A percentile compares a stretch with the other conserved stretches of the same genome.
Conservation (phyloP, 208 protist genomes). For the Tetramitus jugosus region DNA sequence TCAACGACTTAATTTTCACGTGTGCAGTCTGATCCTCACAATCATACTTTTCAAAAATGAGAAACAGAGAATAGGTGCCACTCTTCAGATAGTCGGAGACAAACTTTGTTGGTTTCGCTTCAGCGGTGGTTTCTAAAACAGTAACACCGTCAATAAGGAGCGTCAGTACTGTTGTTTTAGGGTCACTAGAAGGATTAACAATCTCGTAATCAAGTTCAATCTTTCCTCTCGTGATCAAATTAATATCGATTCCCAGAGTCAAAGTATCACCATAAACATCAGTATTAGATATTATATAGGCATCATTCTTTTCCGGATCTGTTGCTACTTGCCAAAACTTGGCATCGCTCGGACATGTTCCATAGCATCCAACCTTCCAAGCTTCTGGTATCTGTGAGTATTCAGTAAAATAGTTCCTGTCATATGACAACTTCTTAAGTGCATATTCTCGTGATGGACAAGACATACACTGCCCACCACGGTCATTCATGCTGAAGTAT, state of each 20-base stretch:
- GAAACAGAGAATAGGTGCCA: background rate
- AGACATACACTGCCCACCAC: background rate
- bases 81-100: background rate
- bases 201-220: conserved; percentile 2
- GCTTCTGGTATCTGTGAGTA: background rate
- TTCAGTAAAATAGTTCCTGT: background rate
- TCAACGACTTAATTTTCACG: background rate
- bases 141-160: background rate
- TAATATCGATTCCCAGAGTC: background rate
- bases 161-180: background rate
- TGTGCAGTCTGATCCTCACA: background rate
- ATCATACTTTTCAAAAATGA: background rate
- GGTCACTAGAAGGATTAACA: too few relatives aligned
- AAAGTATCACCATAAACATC: background rate
- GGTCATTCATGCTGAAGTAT: background rate
- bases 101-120: too few relatives aligned
- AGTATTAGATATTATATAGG: background rate
- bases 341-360: background rate
- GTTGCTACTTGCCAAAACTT: background rate
- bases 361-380: background rate
- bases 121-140: too few relatives aligned
- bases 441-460: background rate
- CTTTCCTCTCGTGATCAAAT: background rate
- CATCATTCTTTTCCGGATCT: background rate
- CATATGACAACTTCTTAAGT: background rate